A percentile compares a stretch with the other conserved stretches of the same genome.
These are phyloP conservation scores for Cryptosporidium baileyi DNA, from an alignment of 169 alveolate species.

Conservation along the genomic window DNA sequence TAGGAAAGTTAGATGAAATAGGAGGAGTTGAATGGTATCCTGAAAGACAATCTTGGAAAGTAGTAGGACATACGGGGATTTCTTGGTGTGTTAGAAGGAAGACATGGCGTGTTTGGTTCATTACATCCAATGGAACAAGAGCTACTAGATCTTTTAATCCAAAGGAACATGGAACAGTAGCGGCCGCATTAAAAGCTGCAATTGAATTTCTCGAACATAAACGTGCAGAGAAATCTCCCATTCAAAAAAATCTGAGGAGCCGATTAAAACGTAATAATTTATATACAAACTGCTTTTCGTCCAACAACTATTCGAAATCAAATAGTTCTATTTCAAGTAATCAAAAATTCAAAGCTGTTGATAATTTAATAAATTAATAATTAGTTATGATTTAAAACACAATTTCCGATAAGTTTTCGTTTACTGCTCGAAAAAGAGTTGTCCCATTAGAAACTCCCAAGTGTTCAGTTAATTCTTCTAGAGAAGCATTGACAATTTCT, in stretches of 20 bases:
- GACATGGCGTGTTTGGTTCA: slow-evolving; percentile 70
- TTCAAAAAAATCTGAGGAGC: slow-evolving; percentile 10
- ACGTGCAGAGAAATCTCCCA: slow-evolving; percentile 51
- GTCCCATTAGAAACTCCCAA: slow-evolving; percentile 51
- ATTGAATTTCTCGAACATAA: slow-evolving; percentile 59
- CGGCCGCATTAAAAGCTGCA: slow-evolving; percentile 63
- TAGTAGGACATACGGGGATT: slow-evolving; percentile 61
- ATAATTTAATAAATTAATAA: slow-evolving; percentile 1
- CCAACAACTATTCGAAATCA: not conserved
- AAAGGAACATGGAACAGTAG: slow-evolving; percentile 68
- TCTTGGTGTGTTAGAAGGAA: slow-evolving; percentile 69
- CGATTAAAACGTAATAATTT: slow-evolving; percentile 16
- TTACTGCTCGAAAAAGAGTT: slow-evolving; percentile 41
- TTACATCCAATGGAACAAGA: slow-evolving; percentile 55
- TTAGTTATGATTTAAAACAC: not conserved
- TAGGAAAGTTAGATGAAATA: slow-evolving; percentile 46
- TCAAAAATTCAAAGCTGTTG: not conserved
- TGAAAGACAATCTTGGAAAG: slow-evolving; percentile 67
- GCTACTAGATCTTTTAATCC: slow-evolving; percentile 70
- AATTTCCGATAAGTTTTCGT: slow-evolving; percentile 12
- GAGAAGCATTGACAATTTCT: slow-evolving; percentile 32
- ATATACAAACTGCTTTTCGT: not conserved
- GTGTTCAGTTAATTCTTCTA: not conserved
- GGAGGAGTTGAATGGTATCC: slow-evolving; percentile 65
- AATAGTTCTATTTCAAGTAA: not conserved